These are phyloP conservation scores for Aspergillus wentii DNA, from an alignment of 495 filamentous ascomycete genomes.

Conservation along the genomic window DNA sequence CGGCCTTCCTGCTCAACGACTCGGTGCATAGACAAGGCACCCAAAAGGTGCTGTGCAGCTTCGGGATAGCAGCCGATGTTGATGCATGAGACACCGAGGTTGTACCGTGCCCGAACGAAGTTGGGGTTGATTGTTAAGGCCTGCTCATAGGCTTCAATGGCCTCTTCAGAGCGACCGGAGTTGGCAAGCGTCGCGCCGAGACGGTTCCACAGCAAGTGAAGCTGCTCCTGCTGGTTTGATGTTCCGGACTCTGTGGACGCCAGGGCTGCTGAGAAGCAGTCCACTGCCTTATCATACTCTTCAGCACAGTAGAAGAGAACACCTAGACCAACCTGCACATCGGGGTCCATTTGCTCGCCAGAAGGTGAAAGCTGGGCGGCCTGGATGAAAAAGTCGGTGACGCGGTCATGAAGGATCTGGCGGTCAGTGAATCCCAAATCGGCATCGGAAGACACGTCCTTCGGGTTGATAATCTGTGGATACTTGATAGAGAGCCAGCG, in stretches of 20 bases:
- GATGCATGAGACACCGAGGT: conserved; percentile 93
- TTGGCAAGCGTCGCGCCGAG: conserved; percentile 96
- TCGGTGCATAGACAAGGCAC: conserved; percentile 94
- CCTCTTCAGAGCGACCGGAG: conserved; percentile 86
- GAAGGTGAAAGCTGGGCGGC: conserved; percentile 88
- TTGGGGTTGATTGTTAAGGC: conserved; percentile 85
- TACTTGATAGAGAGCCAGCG: conserved; percentile 94
- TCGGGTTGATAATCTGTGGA: conserved; percentile 66
- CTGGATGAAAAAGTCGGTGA: conserved; percentile 84
- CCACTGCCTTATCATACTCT: conserved; percentile 96
- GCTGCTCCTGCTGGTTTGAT: conserved; percentile 67
- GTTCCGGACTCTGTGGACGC: conserved; percentile 73
- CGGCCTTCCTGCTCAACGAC: conserved; percentile 81
- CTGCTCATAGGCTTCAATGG: conserved; percentile 92
- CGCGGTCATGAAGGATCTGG: conserved; percentile 80
- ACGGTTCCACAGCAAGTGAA: conserved; percentile 96
- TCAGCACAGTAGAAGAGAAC: conserved; percentile 98
- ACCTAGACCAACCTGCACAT: conserved; percentile 95
- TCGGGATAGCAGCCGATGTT: conserved; percentile 94
- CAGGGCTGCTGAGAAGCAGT: conserved; percentile 92
- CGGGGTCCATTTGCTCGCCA: conserved; percentile 89
- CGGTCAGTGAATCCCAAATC: conserved; percentile 93
- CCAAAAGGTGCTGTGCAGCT: conserved; percentile 91
- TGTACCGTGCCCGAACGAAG: conserved; percentile 95
- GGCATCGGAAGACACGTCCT: conserved; percentile 59